phyloP scores from a whole-genome alignment of 139 green algal species.

The Volvox reticuliferus region DNA sequence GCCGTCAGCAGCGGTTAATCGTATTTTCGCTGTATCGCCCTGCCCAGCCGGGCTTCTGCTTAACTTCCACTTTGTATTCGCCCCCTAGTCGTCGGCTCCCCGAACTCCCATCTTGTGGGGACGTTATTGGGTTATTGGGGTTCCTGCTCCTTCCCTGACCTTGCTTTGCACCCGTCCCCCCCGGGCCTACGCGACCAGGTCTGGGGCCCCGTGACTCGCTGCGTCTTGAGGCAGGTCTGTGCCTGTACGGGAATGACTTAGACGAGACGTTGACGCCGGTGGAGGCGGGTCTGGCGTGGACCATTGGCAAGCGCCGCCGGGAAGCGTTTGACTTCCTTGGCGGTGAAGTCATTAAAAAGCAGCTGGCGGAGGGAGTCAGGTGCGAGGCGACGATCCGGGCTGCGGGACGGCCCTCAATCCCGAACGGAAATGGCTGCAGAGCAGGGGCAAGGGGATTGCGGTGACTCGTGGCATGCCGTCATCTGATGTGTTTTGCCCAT shows the following conservation, averaged over 20 bases:
- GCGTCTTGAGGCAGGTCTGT: conserved; percentile 97
- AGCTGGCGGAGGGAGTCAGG: conserved; percentile 91
- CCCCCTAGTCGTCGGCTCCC: no score
- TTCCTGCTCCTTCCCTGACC: neutral
- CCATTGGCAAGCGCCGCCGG: conserved; percentile 91
- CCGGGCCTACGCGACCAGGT: conserved; percentile 56
- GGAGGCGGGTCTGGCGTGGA: conserved; percentile 98
- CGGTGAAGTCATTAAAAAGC: conserved; percentile 93
- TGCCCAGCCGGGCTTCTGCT: no score
- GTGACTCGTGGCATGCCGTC: no score
- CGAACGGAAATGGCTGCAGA: no score
- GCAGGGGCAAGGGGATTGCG: no score
- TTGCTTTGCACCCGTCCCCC: neutral
- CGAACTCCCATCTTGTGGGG: no score
- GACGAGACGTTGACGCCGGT: conserved; percentile 94
- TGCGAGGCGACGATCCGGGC: neutral
- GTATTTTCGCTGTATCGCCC: no score
- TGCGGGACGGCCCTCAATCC: no score
- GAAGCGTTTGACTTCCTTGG: conserved; percentile 95
- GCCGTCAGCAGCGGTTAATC: no score
- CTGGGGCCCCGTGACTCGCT: conserved; percentile 95
- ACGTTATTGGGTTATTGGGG: no score
- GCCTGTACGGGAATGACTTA: conserved; percentile 99
- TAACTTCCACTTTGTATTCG: no score
- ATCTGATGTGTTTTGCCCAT: no score